phyloP scores from a whole-genome alignment of 257 asterid species.

The Solanum etuberosum region DNA sequence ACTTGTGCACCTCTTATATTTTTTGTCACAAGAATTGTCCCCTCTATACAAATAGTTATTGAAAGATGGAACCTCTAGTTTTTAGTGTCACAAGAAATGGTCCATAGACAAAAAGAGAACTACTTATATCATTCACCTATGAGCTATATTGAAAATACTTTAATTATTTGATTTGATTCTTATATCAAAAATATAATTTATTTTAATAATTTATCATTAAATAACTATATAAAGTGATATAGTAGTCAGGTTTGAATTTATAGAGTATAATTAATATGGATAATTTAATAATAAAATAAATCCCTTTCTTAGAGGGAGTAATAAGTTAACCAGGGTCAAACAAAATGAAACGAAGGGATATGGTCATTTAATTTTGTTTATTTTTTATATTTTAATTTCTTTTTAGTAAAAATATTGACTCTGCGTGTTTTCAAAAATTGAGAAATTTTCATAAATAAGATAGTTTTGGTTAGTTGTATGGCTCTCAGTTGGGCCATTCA shows the following conservation, averaged over 20 bases:
- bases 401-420: no score
- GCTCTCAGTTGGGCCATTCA: neutral
- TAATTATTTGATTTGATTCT: no score
- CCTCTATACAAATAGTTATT: neutral
- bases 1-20: neutral
- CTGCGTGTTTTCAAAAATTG: accelerated
- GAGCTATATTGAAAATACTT: neutral
- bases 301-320: neutral
- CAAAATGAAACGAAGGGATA: no score
- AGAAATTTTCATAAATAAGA: neutral
- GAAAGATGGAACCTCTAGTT: neutral
- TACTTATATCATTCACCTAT: neutral
- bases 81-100: neutral
- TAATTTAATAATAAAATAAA: no score
- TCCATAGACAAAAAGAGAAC: neutral
- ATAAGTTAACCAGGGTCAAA: neutral
- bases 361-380: neutral
- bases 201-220: no score
- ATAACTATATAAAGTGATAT: no score
- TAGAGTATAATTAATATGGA: neutral
- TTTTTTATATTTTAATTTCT: neutral
- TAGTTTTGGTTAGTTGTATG: neutral
- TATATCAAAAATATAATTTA: no score
- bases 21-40: neutral
- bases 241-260: no score